Evolutionary conservation across 2,329 filamentous ascomycete species (phyloP).

Genomic region (Basipetospora chlamydospora): DNA sequence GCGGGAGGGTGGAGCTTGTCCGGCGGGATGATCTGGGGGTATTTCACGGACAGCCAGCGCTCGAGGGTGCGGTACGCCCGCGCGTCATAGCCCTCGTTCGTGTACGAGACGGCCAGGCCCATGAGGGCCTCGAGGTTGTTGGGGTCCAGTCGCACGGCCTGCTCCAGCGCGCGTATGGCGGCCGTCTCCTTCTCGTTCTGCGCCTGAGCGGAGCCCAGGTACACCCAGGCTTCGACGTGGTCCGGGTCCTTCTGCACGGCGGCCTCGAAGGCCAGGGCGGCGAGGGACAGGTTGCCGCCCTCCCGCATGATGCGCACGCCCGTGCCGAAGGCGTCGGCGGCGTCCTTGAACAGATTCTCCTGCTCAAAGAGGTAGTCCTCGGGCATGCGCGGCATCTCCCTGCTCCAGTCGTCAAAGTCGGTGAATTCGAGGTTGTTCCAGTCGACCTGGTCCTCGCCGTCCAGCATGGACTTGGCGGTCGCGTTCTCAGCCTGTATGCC

Average conservation of each 20-base stretch:
- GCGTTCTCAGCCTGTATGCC: constrained; percentile 57
- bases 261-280: constrained; percentile 88
- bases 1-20: constrained; percentile 56
- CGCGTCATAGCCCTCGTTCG: constrained; percentile 96
- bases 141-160: constrained; percentile 76
- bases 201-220: constrained; percentile 80
- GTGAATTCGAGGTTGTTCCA: constrained; percentile 56
- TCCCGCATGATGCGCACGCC: constrained; percentile 86
- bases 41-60: constrained; percentile 92
- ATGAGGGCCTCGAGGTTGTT: constrained; percentile 81
- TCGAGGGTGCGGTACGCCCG: constrained; percentile 93
- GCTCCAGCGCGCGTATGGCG: constrained; percentile 84
- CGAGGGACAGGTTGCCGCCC: constrained; percentile 85
- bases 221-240: constrained; percentile 87
- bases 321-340: constrained; percentile 79
- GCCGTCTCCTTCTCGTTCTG: constrained; percentile 98
- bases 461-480: constrained; percentile 1
- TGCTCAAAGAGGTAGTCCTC: constrained; percentile 92
- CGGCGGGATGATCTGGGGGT: constrained; percentile 65
- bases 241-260: constrained; percentile 79
- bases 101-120: constrained; percentile 92
- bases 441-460: constrained; percentile 60
- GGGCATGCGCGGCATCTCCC: constrained; percentile 55
- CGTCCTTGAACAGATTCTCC: constrained; percentile 75
- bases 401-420: constrained; percentile 45